These are phyloP conservation scores for Xerocomus amazonicus DNA, from an alignment of 1,284 basidiomycete species.

Conservation along the genomic window DNA sequence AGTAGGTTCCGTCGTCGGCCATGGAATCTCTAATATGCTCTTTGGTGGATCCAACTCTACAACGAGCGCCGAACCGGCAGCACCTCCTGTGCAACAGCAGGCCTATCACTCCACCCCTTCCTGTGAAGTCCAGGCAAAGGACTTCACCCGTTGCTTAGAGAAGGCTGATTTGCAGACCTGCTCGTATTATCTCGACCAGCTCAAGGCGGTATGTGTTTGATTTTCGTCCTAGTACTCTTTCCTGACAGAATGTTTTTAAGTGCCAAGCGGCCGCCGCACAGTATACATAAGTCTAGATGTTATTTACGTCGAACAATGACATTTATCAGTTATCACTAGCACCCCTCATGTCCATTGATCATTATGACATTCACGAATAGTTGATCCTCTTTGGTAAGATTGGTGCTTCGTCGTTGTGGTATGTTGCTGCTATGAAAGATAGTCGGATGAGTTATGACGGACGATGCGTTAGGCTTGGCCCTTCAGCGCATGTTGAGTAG, in stretches of 20 bases:
- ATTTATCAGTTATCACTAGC: conserved; percentile 4
- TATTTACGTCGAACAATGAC: conserved; percentile 10
- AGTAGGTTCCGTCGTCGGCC: conserved; percentile 78
- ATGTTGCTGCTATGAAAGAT: too few relatives aligned
- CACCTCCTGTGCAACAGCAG: conserved; percentile 42
- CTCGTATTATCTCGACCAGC: conserved; percentile 79
- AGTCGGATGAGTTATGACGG: not conserved
- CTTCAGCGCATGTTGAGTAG: too few relatives aligned
- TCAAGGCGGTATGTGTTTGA: conserved; percentile 64
- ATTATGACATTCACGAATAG: not conserved
- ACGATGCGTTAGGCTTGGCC: too few relatives aligned
- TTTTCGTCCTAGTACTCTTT: not conserved
- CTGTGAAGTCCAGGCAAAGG: conserved; percentile 74
- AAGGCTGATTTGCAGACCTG: conserved; percentile 72
- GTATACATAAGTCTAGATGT: conserved; percentile 40
- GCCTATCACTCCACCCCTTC: conserved; percentile 39
- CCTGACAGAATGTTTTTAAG: conserved; percentile 35
- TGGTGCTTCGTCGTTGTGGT: not conserved
- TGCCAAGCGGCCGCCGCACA: conserved; percentile 74
- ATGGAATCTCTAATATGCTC: conserved; percentile 81
- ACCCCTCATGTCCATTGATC: conserved; percentile 4
- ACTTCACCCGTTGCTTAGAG: conserved; percentile 76
- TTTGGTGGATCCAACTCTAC: conserved; percentile 60
- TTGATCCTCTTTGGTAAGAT: not conserved
- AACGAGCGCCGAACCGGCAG: conserved; percentile 40